Evolutionary conservation across 306 rosid genomes (phyloP).

Genomic region (Senna siamea): DNA sequence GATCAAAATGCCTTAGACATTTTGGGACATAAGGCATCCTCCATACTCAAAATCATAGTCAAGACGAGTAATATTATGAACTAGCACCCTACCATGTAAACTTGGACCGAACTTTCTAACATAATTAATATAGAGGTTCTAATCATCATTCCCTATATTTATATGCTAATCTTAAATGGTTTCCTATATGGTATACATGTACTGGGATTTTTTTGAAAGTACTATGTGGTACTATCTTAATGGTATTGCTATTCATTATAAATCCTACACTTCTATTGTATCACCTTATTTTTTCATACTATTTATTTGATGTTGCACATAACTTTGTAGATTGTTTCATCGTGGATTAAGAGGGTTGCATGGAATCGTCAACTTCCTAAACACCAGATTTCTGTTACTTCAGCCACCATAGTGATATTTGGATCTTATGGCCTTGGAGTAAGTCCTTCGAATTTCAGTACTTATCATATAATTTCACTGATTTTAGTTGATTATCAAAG

Average conservation of each 20-base stretch:
- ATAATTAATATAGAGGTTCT: neutral
- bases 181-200: conserved; percentile 10
- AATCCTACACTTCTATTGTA: conserved; percentile 8
- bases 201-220: conserved; percentile 7
- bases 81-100: too few species aligned
- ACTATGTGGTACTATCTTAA: neutral
- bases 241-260: neutral
- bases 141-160: neutral
- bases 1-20: too few species aligned
- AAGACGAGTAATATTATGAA: too few species aligned
- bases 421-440: conserved; percentile 66
- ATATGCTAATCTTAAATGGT: conserved; percentile 8
- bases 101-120: neutral
- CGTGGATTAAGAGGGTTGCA: conserved; percentile 55
- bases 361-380: conserved; percentile 36
- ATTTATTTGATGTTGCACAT: conserved; percentile 23
- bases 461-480: neutral
- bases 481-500: neutral
- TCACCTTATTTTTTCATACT: neutral
- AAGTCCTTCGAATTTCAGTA: conserved; percentile 25
- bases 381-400: conserved; percentile 38
- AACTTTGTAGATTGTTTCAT: conserved; percentile 43
- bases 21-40: too few species aligned
- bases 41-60: too few species aligned
- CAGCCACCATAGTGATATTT: conserved; percentile 51